Percentiles rank a stretch among this genome's conserved stretches.
Evolutionary conservation across 192 early-diverging fungal genomes (phyloP).

Genomic region (Martensiomyces pterosporus): DNA sequence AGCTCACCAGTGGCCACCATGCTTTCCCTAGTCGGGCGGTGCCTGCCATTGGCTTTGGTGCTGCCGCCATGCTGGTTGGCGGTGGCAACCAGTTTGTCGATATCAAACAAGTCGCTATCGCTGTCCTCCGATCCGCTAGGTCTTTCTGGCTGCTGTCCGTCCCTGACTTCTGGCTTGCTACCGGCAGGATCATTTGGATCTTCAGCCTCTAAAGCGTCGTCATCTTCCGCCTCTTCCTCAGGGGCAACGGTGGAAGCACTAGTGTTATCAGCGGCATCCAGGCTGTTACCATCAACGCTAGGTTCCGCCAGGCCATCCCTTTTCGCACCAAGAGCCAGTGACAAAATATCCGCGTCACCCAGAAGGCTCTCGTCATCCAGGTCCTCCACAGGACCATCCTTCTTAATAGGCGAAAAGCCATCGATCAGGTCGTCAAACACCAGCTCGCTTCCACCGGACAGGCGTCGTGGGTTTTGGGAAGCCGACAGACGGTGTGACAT

Average conservation of each 20-base stretch:
- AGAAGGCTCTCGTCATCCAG: constrained; percentile 8
- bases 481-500: background rate
- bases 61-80: background rate
- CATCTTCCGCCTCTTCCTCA: background rate
- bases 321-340: background rate
- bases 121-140: background rate
- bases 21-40: background rate
- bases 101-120: background rate
- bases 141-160: no score
- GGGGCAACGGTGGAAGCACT: background rate
- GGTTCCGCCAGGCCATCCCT: no score
- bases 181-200: background rate
- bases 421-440: constrained; percentile 31
- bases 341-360: background rate
- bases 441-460: constrained; percentile 3
- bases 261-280: background rate
- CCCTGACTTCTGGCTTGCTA: no score
- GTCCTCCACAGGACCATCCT: constrained; percentile 6
- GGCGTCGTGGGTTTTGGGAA: no score
- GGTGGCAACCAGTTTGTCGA: background rate
- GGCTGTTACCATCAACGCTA: no score
- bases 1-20: background rate
- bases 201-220: background rate
- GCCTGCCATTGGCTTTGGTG: background rate
- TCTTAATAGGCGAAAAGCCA: constrained; percentile 34